Base-by-base conservation (phyloP, 208 protist species). In the Plasmodiophora brassicae region DNA sequence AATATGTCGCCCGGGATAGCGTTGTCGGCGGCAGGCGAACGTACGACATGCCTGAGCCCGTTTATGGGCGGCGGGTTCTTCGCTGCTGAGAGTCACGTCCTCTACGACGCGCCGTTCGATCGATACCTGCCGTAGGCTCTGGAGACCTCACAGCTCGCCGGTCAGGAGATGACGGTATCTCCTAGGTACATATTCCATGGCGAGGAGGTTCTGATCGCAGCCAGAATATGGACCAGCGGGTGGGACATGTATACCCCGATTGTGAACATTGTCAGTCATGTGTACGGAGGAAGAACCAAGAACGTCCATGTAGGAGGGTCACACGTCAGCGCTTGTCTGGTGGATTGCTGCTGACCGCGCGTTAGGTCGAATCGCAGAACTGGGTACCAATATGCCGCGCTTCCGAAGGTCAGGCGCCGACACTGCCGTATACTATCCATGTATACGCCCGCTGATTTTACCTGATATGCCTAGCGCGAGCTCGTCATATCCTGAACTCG, bases 31-130 rank as follows among this genome's bases (percentile, higher is more conserved):
- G n/a, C 32, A n/a, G 65, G 65, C 10, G 41, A 5, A 5, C 32
- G 65, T 14, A 78, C 65, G 5, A 78, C 65, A 5, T 78, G 65
- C n/a, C 41, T 78, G 65, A 78, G 65, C 65, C 65, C 65, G 41
- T 78, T 78, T 32, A 78, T 78, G 65, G 65, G 65, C 32, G 65
- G 65, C 14, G 65, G 65, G 65, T 78, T 78, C 65, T 78, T 78
- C 65, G 65, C 65, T 44, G 65, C 65, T 38, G 14, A 32, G 20
- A 78, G 65, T 32, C 10, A 32, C n/a, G 32, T 78, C n/a, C 65
- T 78, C 14, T 38, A 38, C n/a, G 65, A 78, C n/a, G n/a, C 65
- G 20, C 65, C 65, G 14, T 32, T 78, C n/a, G 65, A 78, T 32
- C 5, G n/a, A 78, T 78, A 78, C 41, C 65, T 78, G 41, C 65